Evolutionary conservation across 768 basidiomycete genomes (phyloP).

Genomic region (Psilocybe subaeruginosa): DNA sequence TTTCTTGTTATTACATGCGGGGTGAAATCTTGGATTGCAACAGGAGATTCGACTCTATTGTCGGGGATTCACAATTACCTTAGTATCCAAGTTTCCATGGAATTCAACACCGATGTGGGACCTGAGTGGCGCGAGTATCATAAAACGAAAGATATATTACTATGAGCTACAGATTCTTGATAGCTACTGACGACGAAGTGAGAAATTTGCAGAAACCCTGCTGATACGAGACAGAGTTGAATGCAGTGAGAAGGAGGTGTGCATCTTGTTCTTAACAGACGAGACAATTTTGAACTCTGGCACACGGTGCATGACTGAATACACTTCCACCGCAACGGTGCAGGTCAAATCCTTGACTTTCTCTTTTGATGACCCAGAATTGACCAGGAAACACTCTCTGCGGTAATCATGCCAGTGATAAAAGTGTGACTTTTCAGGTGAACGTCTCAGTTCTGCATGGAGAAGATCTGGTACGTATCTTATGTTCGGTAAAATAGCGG

Average conservation of each 20-base stretch:
- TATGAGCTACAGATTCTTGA: no score
- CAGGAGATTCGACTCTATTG: no score
- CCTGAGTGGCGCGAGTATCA: no score
- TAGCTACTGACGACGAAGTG: no score
- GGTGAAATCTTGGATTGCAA: no score
- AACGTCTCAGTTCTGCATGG: neutral
- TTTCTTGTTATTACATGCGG: no score
- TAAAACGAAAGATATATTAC: no score
- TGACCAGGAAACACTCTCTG: neutral
- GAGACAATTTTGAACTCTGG: neutral
- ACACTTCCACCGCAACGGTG: neutral
- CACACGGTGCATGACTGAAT: neutral
- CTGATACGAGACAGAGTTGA: neutral
- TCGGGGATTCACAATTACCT: no score
- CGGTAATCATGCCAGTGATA: neutral
- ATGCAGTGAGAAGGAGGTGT: neutral
- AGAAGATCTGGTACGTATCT: neutral
- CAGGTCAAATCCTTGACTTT: neutral
- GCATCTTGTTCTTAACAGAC: neutral
- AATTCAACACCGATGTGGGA: no score
- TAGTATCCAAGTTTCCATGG: no score
- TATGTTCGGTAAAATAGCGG: neutral
- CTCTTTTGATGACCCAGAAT: neutral
- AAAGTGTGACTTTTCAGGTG: neutral
- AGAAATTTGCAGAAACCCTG: no score